Conservation (phyloP, 164 flowering plant genomes). For the Stephania japonica region DNA sequence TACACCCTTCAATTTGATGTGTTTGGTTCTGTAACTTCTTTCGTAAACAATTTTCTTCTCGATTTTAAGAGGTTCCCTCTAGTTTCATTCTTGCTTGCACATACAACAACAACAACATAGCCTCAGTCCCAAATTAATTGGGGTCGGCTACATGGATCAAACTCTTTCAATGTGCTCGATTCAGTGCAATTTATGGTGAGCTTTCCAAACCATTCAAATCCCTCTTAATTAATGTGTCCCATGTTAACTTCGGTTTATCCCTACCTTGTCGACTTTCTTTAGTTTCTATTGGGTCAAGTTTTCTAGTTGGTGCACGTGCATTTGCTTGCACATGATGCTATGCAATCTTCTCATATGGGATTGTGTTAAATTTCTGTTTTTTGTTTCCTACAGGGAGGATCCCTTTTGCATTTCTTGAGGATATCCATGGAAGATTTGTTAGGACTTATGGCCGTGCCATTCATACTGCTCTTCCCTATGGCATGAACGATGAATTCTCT, state of each 20-base stretch:
- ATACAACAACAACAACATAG: too few relatives aligned
- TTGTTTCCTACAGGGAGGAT: constrained; percentile 57
- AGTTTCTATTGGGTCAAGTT: too few relatives aligned
- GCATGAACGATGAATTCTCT: constrained; percentile 93
- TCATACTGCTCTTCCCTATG: constrained; percentile 67
- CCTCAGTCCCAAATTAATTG: too few relatives aligned
- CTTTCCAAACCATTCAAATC: too few relatives aligned
- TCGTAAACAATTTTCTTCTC: not conserved
- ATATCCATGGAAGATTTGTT: constrained; percentile 78
- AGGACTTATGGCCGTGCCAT: constrained; percentile 75
- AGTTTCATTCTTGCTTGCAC: not conserved
- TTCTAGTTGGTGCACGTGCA: too few relatives aligned
- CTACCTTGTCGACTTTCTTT: too few relatives aligned
- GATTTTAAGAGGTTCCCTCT: not conserved
- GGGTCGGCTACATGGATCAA: too few relatives aligned
- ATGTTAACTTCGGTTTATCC: too few relatives aligned
- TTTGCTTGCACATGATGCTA: not conserved
- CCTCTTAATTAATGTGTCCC: too few relatives aligned
- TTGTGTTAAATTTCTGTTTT: not conserved
- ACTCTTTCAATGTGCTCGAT: too few relatives aligned
- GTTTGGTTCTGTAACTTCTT: not conserved
- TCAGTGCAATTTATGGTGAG: too few relatives aligned
- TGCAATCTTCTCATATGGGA: not conserved
- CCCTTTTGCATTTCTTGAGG: constrained; percentile 91
- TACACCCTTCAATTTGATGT: not conserved